phyloP scores from a whole-genome alignment of 225 moss, liverwort and hornwort genomes.

The Pleurozium schreberi region DNA sequence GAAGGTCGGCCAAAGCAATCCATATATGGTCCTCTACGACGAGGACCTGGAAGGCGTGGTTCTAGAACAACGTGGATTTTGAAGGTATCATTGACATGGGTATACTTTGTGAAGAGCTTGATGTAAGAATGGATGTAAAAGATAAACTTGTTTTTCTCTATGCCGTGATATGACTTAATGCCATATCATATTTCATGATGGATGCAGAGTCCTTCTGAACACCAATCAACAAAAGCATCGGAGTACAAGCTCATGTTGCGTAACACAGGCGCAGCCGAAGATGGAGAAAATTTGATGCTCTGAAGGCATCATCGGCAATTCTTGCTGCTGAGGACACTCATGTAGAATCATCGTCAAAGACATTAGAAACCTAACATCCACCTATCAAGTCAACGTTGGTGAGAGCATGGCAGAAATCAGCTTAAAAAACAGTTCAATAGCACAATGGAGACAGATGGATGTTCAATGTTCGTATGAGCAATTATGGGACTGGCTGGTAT shows the following conservation, averaged over 20 bases:
- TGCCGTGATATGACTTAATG: neutral
- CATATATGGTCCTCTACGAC: conserved; percentile 73
- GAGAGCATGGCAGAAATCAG: conserved; percentile 12
- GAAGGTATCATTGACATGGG: conserved; percentile 20
- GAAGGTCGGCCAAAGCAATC: conserved; percentile 47
- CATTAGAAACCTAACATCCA: neutral
- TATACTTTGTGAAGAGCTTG: neutral
- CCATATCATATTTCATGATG: neutral
- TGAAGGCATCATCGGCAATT: neutral
- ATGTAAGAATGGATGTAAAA: neutral
- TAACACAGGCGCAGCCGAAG: neutral
- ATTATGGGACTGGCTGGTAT: neutral
- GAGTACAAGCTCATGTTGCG: conserved; percentile 19
- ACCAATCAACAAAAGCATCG: neutral
- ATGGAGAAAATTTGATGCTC: neutral
- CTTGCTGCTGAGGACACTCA: neutral
- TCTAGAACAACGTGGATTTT: conserved; percentile 48
- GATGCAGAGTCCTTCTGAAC: conserved; percentile 4
- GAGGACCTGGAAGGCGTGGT: conserved; percentile 61
- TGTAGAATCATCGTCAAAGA: conserved; percentile 3
- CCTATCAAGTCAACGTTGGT: conserved; percentile 4
- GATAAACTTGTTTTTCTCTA: neutral
- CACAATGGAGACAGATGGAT: conserved; percentile 3
- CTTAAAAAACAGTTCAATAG: neutral
- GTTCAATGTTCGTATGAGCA: conserved; percentile 6